Evolutionary conservation across 2,329 filamentous ascomycete species (phyloP).

Genomic region (Epichloe amarillans): DNA sequence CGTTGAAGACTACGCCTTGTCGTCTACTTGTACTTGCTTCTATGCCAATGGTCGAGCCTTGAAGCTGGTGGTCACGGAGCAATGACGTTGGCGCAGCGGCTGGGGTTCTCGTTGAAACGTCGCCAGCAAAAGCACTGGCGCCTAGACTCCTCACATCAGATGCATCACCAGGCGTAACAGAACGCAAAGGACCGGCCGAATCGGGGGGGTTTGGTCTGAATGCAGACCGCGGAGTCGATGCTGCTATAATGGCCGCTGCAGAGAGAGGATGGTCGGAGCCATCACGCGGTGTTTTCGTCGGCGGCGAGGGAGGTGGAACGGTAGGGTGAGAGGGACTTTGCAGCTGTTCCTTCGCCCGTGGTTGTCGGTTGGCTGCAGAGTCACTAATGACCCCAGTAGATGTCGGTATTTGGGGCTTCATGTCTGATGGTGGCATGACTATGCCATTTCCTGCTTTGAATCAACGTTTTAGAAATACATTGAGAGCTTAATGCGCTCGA

Average conservation of each 20-base stretch:
- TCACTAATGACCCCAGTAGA: conserved; percentile 21
- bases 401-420: conserved; percentile 26
- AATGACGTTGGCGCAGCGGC: conserved; percentile 4
- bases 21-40: conserved; percentile 29
- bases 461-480: conserved; percentile 19
- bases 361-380: conserved; percentile 19
- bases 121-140: conserved; percentile 11
- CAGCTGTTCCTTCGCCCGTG: conserved; percentile 13
- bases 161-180: conserved; percentile 50
- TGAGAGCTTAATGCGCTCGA: conserved; percentile 8
- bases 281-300: neutral
- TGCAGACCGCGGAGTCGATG: conserved; percentile 21
- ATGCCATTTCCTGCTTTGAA: conserved; percentile 30
- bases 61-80: conserved; percentile 15
- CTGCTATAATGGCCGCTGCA: conserved; percentile 12
- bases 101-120: conserved; percentile 5
- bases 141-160: conserved; percentile 21
- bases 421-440: conserved; percentile 30
- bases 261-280: neutral
- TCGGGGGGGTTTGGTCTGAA: conserved; percentile 17
- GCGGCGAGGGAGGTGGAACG: conserved; percentile 11
- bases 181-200: conserved; percentile 38
- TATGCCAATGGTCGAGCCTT: conserved; percentile 20
- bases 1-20: conserved; percentile 49
- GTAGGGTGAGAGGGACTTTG: conserved; percentile 5